Evolutionary conservation across 116 monocot species (phyloP).

Genomic region (Zostera marina): DNA sequence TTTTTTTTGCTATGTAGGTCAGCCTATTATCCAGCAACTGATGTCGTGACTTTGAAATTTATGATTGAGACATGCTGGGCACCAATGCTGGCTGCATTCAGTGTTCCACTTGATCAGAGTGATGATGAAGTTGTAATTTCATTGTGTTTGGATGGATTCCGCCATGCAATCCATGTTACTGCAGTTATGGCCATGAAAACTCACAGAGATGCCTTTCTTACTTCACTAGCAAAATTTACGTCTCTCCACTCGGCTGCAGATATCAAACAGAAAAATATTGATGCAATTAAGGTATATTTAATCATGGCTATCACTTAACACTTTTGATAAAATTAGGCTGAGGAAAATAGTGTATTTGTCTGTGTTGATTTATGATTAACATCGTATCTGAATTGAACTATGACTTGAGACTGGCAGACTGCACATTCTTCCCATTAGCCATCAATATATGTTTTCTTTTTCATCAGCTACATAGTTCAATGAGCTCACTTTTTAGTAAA

Average conservation of each 20-base stretch:
- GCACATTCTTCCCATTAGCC: too few relatives aligned
- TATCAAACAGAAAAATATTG: conserved; percentile 97
- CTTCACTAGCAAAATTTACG: conserved; percentile 97
- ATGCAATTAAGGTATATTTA: conserved; percentile 82
- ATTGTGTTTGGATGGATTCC: conserved; percentile 80
- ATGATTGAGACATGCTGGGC: conserved; percentile 99
- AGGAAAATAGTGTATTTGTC: not conserved
- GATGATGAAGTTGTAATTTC: conserved; percentile 67
- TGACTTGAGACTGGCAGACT: too few relatives aligned
- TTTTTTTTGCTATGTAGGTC: conserved; percentile 48
- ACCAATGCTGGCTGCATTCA: conserved; percentile 97
- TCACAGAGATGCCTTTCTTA: conserved; percentile 97
- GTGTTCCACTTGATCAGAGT: conserved; percentile 94
- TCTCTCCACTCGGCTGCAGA: conserved; percentile 95
- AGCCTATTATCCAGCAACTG: conserved; percentile 82
- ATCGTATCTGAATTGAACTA: too few relatives aligned
- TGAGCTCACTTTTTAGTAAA: too few relatives aligned
- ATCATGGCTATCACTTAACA: not conserved
- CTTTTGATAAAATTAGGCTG: not conserved
- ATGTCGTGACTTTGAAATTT: conserved; percentile 81
- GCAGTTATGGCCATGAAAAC: conserved; percentile 98
- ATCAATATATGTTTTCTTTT: too few relatives aligned
- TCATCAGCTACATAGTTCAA: too few relatives aligned
- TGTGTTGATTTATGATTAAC: not conserved
- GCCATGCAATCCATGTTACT: conserved; percentile 90